Evolutionary conservation across 345 rosid genomes (phyloP).

Genomic region (Lagerstroemia speciosa): DNA sequence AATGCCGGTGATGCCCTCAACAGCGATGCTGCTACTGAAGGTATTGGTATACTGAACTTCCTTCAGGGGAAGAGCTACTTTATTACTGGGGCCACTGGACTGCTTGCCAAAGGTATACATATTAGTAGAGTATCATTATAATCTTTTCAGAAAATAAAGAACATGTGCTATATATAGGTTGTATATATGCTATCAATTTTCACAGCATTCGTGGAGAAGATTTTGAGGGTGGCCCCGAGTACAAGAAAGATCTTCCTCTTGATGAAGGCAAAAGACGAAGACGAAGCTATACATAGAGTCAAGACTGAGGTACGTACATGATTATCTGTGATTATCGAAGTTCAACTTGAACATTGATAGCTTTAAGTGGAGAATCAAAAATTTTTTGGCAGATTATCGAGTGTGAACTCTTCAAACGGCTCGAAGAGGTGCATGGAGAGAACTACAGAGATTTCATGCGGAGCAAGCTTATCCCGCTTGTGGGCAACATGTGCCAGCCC

Average conservation of each 20-base stretch:
- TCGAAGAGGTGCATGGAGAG: slow-evolving; percentile 5
- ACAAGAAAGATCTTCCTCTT: slow-evolving; percentile 13
- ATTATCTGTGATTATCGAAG: neutral
- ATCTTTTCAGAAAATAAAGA: no score
- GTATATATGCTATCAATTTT: no score
- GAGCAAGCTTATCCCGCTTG: slow-evolving; percentile 13
- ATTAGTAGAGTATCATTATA: neutral
- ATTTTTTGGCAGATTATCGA: slow-evolving; percentile 6
- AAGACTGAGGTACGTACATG: slow-evolving; percentile 6
- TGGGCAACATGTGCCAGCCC: slow-evolving; percentile 9
- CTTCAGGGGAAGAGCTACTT: slow-evolving; percentile 5
- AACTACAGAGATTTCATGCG: slow-evolving; percentile 4
- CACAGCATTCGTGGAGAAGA: slow-evolving; percentile 14
- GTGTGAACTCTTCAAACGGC: slow-evolving; percentile 5
- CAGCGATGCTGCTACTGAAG: neutral
- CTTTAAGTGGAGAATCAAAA: neutral
- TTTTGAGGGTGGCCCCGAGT: slow-evolving; percentile 8
- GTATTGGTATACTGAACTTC: slow-evolving; percentile 10
- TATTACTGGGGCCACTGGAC: slow-evolving; percentile 12
- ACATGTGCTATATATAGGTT: no score
- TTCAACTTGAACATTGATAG: neutral
- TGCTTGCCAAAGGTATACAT: slow-evolving; percentile 10
- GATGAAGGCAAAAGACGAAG: slow-evolving; percentile 10
- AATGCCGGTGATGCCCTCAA: neutral
- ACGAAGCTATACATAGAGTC: slow-evolving; percentile 8